Evolutionary conservation across 495 filamentous ascomycete species (phyloP).

Genomic region (Neurospora tetraspora): DNA sequence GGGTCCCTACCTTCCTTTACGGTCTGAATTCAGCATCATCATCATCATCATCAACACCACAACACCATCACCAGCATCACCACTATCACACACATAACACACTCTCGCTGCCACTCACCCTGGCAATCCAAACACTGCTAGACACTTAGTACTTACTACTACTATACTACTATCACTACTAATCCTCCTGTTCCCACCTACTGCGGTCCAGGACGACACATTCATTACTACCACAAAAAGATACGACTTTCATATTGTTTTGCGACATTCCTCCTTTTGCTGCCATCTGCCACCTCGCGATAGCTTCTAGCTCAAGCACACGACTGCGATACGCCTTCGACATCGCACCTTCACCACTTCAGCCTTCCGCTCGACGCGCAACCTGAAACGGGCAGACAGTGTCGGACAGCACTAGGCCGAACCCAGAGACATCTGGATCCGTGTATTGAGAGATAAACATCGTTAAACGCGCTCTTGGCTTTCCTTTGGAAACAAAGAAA

Average conservation of each 20-base stretch:
- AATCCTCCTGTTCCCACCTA: conserved; percentile 16
- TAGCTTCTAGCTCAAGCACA: not conserved
- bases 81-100: not conserved
- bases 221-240: conserved; percentile 10
- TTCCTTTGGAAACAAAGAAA: not conserved
- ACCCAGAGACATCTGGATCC: not conserved
- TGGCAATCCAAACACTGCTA: conserved; percentile 1
- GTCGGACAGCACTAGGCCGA: not conserved
- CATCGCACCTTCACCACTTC: not conserved
- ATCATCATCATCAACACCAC: not conserved
- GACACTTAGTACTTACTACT: not conserved
- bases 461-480: not conserved
- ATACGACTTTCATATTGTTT: conserved; percentile 14
- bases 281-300: not conserved
- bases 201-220: conserved; percentile 25
- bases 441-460: not conserved
- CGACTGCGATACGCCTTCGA: not conserved
- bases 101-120: conserved; percentile 1
- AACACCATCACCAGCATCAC: not conserved
- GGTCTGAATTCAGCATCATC: conserved; percentile 5
- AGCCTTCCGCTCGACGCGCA: not conserved
- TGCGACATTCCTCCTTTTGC: conserved; percentile 2
- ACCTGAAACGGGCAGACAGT: not conserved
- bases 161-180: not conserved
- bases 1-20: conserved; percentile 24